phyloP scores from a whole-genome alignment of 768 basidiomycete species.

The Serendipita vermifera region DNA sequence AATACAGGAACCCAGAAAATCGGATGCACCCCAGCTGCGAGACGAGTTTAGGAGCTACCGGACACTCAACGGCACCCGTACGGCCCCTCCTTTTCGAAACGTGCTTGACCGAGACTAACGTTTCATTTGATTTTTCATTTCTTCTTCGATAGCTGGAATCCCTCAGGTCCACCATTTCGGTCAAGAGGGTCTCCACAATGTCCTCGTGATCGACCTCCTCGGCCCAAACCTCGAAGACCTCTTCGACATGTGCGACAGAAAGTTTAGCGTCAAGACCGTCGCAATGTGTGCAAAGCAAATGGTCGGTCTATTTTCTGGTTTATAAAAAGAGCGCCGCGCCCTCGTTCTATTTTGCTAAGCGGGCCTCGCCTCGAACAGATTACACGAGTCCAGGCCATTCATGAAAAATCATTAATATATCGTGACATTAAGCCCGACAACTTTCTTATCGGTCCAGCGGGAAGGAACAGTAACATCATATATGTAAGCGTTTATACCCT shows the following conservation, averaged over 20 bases:
- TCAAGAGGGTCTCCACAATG: constrained; percentile 96
- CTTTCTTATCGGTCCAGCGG: constrained; percentile 90
- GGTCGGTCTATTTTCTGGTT: constrained; percentile 50
- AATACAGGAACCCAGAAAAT: constrained; percentile 86
- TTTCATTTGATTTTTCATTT: neutral
- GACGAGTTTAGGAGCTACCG: constrained; percentile 97
- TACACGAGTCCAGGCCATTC: constrained; percentile 86
- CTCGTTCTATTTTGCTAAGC: neutral
- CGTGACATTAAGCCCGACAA: constrained; percentile 99
- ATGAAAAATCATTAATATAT: constrained; percentile 95
- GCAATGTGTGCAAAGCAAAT: constrained; percentile 99
- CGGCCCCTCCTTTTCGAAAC: constrained; percentile 23
- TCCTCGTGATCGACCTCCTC: constrained; percentile 59
- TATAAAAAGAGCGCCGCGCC: neutral
- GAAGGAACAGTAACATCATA: constrained; percentile 74
- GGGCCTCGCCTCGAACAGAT: neutral
- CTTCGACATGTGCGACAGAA: constrained; percentile 98
- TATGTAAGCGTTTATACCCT: too few species aligned
- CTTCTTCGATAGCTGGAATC: constrained; percentile 67
- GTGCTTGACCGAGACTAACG: neutral
- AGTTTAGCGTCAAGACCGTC: constrained; percentile 95
- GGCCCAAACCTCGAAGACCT: constrained; percentile 97
- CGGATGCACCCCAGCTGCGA: constrained; percentile 91
- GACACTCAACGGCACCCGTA: constrained; percentile 81
- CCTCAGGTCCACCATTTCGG: constrained; percentile 99